A percentile compares a stretch with the other conserved stretches of the same genome.
Evolutionary conservation across 2,329 filamentous ascomycete genomes (phyloP).

Genomic region (Aureobasidium sp.): DNA sequence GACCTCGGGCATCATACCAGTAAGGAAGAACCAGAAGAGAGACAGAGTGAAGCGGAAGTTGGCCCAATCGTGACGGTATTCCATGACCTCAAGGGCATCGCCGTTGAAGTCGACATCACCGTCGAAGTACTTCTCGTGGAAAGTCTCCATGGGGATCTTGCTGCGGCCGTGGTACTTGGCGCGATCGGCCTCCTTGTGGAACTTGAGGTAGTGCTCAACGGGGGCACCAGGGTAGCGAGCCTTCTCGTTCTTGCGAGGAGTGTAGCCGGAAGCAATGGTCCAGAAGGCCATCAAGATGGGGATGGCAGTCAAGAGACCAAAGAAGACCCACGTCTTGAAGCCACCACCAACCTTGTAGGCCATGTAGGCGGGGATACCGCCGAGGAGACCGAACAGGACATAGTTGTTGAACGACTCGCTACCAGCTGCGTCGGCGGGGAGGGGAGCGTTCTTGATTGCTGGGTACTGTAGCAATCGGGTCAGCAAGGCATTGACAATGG

Average conservation of each 20-base stretch:
- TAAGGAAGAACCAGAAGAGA: constrained; percentile 81
- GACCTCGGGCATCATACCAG: constrained; percentile 79
- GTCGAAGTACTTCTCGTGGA: constrained; percentile 97
- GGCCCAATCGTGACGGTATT: constrained; percentile 96
- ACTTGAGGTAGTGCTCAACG: constrained; percentile 83
- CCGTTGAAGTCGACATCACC: constrained; percentile 93
- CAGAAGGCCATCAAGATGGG: constrained; percentile 79
- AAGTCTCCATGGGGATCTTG: constrained; percentile 85
- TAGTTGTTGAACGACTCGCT: constrained; percentile 82
- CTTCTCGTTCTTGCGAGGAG: constrained; percentile 89
- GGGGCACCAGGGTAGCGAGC: constrained; percentile 75
- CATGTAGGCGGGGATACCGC: constrained; percentile 67
- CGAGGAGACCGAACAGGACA: constrained; percentile 61
- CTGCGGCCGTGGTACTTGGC: constrained; percentile 66
- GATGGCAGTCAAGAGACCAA: constrained; percentile 67
- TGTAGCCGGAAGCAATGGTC: constrained; percentile 68
- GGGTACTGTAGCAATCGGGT: constrained; percentile 52
- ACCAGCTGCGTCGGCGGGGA: constrained; percentile 81
- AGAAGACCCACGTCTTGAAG: constrained; percentile 79
- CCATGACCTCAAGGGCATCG: constrained; percentile 78
- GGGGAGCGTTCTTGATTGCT: constrained; percentile 85
- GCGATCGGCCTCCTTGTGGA: constrained; percentile 55
- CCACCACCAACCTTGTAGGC: constrained; percentile 79
- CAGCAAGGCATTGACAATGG: constrained; percentile 15
- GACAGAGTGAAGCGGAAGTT: constrained; percentile 83